Evolutionary conservation across 2,329 filamentous ascomycete species (phyloP).

Genomic region (Penicillium sp.): DNA sequence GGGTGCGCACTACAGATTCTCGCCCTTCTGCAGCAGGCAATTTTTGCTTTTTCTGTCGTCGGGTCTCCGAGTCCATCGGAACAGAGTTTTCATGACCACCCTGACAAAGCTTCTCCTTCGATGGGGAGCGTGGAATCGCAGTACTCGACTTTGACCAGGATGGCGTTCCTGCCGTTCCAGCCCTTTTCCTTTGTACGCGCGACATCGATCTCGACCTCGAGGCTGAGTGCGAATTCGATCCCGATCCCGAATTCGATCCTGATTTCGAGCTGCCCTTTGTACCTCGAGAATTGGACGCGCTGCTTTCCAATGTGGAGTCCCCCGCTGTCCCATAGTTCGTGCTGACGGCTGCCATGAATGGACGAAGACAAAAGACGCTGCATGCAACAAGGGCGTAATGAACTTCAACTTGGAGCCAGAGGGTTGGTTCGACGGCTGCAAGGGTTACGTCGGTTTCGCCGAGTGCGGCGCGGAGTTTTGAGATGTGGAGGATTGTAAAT

Average conservation of each 20-base stretch:
- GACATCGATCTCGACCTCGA: conserved; percentile 16
- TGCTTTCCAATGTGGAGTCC: conserved; percentile 33
- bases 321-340: conserved; percentile 42
- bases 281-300: conserved; percentile 20
- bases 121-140: conserved; percentile 1
- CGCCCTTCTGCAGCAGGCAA: background rate
- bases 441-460: conserved; percentile 41
- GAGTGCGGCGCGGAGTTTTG: conserved; percentile 33
- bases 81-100: background rate
- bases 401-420: conserved; percentile 43
- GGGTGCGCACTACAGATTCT: background rate
- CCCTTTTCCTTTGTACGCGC: conserved; percentile 12
- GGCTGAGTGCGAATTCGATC: conserved; percentile 16
- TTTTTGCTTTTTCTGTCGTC: background rate
- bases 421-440: conserved; percentile 35
- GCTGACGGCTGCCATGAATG: conserved; percentile 43
- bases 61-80: background rate
- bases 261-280: conserved; percentile 25
- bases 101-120: conserved; percentile 11
- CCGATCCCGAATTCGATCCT: conserved; percentile 16
- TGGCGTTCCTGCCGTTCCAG: conserved; percentile 6
- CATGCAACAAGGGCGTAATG: conserved; percentile 42
- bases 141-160: conserved; percentile 1
- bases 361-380: conserved; percentile 42
- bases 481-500: conserved; percentile 41